Evolutionary conservation across 768 basidiomycete species (phyloP).

Genomic region (Tephrocybe sp.): DNA sequence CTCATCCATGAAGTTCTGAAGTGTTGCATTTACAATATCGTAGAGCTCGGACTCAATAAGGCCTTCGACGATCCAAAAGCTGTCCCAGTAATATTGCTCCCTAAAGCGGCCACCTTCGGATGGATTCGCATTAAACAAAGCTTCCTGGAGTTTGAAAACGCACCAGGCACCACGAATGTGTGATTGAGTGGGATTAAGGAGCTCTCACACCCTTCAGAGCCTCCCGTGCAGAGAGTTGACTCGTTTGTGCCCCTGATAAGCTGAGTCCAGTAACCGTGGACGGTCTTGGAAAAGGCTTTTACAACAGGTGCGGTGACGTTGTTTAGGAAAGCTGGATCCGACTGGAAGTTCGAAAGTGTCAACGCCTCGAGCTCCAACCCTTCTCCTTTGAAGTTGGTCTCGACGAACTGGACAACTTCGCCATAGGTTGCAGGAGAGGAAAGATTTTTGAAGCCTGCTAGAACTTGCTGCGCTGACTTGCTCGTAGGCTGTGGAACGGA

Average conservation of each 20-base stretch:
- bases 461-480: constrained; percentile 59
- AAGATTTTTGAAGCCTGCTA: constrained; percentile 63
- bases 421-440: constrained; percentile 55
- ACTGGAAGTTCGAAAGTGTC: constrained; percentile 57
- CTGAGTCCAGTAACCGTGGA: constrained; percentile 82
- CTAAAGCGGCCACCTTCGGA: constrained; percentile 66
- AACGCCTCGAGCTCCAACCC: constrained; percentile 77
- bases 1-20: constrained; percentile 96
- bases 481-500: constrained; percentile 60
- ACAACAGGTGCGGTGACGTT: constrained; percentile 65
- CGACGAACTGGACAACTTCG: constrained; percentile 64
- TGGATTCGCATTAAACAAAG: not conserved
- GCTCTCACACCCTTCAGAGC: constrained; percentile 67
- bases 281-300: constrained; percentile 71
- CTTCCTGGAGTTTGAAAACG: constrained; percentile 19
- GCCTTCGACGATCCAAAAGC: constrained; percentile 87
- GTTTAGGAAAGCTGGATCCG: constrained; percentile 62
- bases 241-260: constrained; percentile 75
- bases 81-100: constrained; percentile 74
- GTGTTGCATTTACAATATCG: constrained; percentile 66
- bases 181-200: constrained; percentile 87
- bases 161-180: constrained; percentile 88
- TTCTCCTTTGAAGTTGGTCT: constrained; percentile 78
- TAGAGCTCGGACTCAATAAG: constrained; percentile 79
- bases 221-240: constrained; percentile 56